Evolutionary conservation across 805 yeast genomes (phyloP).

Genomic region (Wickerhamomyces rabaulensis): DNA sequence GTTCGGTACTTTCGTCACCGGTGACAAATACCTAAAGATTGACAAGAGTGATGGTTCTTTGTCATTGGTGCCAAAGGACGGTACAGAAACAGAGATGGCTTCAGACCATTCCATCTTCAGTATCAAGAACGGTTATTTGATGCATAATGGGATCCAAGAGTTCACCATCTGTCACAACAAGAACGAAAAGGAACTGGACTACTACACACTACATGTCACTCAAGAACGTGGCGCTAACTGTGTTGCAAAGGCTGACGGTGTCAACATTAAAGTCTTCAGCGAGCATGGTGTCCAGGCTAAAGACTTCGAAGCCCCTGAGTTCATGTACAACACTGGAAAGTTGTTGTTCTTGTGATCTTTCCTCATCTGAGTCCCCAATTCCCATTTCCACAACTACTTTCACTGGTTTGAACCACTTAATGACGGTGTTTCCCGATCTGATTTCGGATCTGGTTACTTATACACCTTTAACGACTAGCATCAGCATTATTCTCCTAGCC

Average conservation of each 20-base stretch:
- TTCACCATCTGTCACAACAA: conserved; percentile 10
- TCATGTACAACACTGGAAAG: conserved; percentile 11
- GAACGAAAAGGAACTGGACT: background rate
- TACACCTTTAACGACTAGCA: too few species aligned
- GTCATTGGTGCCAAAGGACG: background rate
- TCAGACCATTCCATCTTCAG: conserved; percentile 6
- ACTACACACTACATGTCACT: conserved; percentile 8
- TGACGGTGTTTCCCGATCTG: too few species aligned
- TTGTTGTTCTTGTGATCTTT: conserved; percentile 4
- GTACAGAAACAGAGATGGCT: background rate
- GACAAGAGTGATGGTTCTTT: background rate
- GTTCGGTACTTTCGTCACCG: background rate
- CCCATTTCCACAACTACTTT: too few species aligned
- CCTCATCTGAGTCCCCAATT: too few species aligned
- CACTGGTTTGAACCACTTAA: too few species aligned
- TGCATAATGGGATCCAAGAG: conserved; percentile 5
- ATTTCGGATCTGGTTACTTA: too few species aligned
- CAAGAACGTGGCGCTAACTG: conserved; percentile 4
- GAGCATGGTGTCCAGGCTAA: conserved; percentile 8
- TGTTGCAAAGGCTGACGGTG: conserved; percentile 2
- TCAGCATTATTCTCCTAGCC: too few species aligned
- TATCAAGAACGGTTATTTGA: conserved; percentile 16
- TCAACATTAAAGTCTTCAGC: conserved; percentile 9
- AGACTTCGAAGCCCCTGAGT: conserved; percentile 17
- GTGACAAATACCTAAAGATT: background rate